These are phyloP conservation scores for Pascua sp. DNA, from an alignment of 1,284 basidiomycete genomes.

Conservation along the genomic window DNA sequence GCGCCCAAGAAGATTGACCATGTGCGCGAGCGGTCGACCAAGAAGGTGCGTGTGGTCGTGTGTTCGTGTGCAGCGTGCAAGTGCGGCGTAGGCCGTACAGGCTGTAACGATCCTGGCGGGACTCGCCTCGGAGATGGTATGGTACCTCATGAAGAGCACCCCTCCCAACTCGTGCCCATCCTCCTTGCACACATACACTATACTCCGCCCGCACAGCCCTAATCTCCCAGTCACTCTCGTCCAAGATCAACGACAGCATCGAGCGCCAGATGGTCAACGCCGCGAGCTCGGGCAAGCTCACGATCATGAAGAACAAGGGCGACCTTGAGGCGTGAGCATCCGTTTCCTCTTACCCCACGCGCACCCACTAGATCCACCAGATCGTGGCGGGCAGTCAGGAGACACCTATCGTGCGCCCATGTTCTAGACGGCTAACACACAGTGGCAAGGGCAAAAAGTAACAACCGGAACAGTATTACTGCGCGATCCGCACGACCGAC, in stretches of 20 bases:
- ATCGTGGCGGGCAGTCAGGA: too few species aligned
- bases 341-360: too few species aligned
- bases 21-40: slow-evolving; percentile 30
- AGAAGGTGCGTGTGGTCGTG: slow-evolving; percentile 30
- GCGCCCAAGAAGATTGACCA: slow-evolving; percentile 40
- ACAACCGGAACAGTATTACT: neutral
- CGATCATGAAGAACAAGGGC: slow-evolving; percentile 64
- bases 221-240: slow-evolving; percentile 64
- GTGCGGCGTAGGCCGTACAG: too few species aligned
- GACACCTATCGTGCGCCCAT: neutral
- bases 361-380: too few species aligned
- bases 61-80: too few species aligned
- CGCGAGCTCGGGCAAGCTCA: slow-evolving; percentile 72
- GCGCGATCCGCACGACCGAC: too few species aligned
- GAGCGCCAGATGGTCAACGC: slow-evolving; percentile 83
- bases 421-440: neutral
- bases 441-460: neutral
- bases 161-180: too few species aligned
- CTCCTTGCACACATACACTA: neutral
- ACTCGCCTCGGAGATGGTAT: too few species aligned
- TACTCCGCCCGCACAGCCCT: neutral
- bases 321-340: slow-evolving; percentile 22
- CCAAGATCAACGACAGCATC: slow-evolving; percentile 83
- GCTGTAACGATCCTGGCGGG: too few species aligned
- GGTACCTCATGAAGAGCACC: neutral